These are phyloP conservation scores for Boletus holoroseus DNA, from an alignment of 1,284 basidiomycete species.

Conservation along the genomic window DNA sequence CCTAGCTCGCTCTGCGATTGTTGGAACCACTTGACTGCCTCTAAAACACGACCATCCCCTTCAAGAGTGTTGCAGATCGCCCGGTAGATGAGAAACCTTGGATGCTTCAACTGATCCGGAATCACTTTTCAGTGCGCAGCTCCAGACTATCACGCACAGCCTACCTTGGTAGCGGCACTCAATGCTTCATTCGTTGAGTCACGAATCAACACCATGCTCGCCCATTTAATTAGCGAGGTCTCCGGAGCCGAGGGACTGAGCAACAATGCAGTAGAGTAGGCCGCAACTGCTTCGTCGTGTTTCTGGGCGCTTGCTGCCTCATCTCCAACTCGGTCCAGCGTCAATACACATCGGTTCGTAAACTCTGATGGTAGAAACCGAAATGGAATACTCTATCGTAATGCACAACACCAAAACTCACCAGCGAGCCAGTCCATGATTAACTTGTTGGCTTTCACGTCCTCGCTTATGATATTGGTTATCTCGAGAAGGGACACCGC, in stretches of 20 bases:
- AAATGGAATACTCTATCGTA: neutral
- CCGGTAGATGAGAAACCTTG: neutral
- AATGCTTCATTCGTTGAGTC: neutral
- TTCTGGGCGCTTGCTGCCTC: neutral
- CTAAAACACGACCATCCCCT: neutral
- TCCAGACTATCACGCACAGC: neutral
- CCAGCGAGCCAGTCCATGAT: neutral
- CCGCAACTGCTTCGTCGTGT: neutral
- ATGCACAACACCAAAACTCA: neutral
- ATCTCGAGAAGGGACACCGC: neutral
- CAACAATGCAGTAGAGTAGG: neutral
- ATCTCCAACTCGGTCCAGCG: neutral
- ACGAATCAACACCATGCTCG: neutral
- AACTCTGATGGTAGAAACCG: neutral
- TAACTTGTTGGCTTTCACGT: neutral
- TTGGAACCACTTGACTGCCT: neutral
- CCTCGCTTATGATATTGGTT: neutral
- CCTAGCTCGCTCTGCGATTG: neutral
- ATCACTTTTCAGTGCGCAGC: neutral
- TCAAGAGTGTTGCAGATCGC: slow-evolving; percentile 5
- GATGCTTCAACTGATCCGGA: neutral
- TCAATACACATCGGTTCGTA: neutral
- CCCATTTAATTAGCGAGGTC: neutral
- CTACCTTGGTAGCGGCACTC: neutral
- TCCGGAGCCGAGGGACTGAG: neutral